Conservation (phyloP, 164 flowering plant genomes). For the Annona squamosa region DNA sequence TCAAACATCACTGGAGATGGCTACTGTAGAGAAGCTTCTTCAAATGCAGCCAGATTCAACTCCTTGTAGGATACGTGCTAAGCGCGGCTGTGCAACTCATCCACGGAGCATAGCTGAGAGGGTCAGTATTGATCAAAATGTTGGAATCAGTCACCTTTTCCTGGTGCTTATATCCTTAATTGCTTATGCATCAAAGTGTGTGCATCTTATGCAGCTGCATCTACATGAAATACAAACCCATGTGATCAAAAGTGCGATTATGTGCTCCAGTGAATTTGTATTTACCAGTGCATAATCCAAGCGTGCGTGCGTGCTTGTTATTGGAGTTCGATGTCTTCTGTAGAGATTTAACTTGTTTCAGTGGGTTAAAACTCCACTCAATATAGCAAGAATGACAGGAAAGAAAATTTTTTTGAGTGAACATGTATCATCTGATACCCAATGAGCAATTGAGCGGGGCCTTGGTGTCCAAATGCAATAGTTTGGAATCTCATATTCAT, state of each 20-base stretch:
- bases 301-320: neutral
- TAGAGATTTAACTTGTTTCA: neutral
- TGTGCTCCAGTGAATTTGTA: neutral
- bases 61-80: constrained; percentile 78
- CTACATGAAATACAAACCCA: neutral
- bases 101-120: constrained; percentile 43
- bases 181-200: neutral
- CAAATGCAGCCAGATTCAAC: constrained; percentile 71
- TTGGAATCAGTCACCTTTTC: neutral
- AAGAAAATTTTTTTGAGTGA: neutral
- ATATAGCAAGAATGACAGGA: neutral
- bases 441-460: neutral
- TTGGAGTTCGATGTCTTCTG: neutral
- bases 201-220: neutral
- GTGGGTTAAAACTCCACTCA: neutral
- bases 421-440: neutral
- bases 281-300: neutral
- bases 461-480: no score
- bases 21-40: constrained; percentile 48
- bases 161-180: neutral
- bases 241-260: neutral
- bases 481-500: no score
- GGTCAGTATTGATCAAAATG: constrained; percentile 9
- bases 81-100: constrained; percentile 87
- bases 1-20: constrained; percentile 53